These are phyloP conservation scores for Brettanomyces nanus DNA, from an alignment of 805 yeast genomes.

Conservation along the genomic window DNA sequence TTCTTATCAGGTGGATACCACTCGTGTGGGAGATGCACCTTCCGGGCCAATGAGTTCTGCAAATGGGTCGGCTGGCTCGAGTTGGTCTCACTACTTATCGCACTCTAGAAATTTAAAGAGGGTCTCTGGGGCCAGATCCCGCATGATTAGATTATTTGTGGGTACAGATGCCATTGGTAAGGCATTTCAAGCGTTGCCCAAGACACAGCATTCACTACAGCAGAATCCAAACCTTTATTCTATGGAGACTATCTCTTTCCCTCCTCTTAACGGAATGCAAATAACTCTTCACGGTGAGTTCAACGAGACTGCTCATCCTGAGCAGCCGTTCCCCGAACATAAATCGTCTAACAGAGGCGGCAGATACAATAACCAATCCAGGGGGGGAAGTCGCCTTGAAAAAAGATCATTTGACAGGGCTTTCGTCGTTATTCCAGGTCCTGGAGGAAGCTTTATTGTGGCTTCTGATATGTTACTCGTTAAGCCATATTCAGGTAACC, in stretches of 20 bases:
- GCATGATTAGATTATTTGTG: constrained; percentile 48
- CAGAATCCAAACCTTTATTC: constrained; percentile 60
- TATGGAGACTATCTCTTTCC: constrained; percentile 68
- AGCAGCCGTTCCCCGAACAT: constrained; percentile 7
- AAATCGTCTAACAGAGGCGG: constrained; percentile 17
- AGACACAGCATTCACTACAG: constrained; percentile 61
- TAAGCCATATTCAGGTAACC: constrained; percentile 47
- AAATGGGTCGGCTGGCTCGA: constrained; percentile 15
- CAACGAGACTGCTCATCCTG: constrained; percentile 46
- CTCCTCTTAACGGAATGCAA: constrained; percentile 68
- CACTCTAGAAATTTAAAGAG: constrained; percentile 70
- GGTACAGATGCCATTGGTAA: constrained; percentile 65
- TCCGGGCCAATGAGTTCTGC: not conserved
- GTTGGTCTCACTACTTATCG: constrained; percentile 62
- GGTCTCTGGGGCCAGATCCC: constrained; percentile 45
- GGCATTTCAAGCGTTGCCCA: constrained; percentile 64
- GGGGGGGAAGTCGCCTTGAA: constrained; percentile 29
- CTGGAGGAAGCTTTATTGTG: constrained; percentile 63
- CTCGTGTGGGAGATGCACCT: constrained; percentile 30
- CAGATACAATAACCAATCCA: constrained; percentile 11
- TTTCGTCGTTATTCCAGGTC: constrained; percentile 64
- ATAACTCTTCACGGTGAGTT: constrained; percentile 79
- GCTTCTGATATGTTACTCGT: constrained; percentile 78
- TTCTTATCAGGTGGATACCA: constrained; percentile 67
- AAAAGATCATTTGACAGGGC: constrained; percentile 81